These are phyloP conservation scores for Vitis riparia DNA, from an alignment of 164 flowering plant genomes.

Conservation along the genomic window DNA sequence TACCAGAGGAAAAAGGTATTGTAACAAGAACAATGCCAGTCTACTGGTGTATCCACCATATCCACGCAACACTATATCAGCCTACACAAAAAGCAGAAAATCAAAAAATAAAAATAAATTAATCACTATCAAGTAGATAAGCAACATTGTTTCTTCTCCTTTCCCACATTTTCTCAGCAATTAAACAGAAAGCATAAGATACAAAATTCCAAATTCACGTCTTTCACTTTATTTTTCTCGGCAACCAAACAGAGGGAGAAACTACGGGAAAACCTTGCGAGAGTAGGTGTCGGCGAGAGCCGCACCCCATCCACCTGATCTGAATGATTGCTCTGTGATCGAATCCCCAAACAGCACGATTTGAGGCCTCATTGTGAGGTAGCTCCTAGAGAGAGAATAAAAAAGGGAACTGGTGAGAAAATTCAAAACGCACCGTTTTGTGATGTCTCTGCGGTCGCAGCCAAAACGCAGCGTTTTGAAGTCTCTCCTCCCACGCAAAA, in stretches of 20 bases:
- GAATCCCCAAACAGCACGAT: constrained; percentile 91
- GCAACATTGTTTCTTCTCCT: background rate
- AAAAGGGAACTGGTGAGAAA: background rate
- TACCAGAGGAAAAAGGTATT: constrained; percentile 75
- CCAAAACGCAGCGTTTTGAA: too few relatives aligned
- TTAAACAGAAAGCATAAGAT: too few relatives aligned
- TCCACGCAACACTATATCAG: constrained; percentile 78
- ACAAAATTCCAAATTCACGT: too few relatives aligned
- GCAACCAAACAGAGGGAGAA: background rate
- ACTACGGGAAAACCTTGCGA: constrained; percentile 56
- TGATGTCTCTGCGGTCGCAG: too few relatives aligned
- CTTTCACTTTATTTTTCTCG: too few relatives aligned
- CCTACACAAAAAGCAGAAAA: constrained; percentile 27
- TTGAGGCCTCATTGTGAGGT: constrained; percentile 59
- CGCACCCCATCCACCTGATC: constrained; percentile 87
- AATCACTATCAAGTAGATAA: background rate
- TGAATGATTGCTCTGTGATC: constrained; percentile 79
- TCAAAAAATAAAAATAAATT: background rate
- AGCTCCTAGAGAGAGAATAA: background rate
- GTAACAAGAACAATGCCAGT: constrained; percentile 86
- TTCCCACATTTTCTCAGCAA: too few relatives aligned
- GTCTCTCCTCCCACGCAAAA: too few relatives aligned
- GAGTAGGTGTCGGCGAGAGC: constrained; percentile 70
- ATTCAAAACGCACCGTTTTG: background rate
- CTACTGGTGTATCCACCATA: constrained; percentile 93